A percentile compares a stretch with the other conserved stretches of the same genome.
Evolutionary conservation across 768 basidiomycete species (phyloP).

Genomic region (Austroboletus eburneus): DNA sequence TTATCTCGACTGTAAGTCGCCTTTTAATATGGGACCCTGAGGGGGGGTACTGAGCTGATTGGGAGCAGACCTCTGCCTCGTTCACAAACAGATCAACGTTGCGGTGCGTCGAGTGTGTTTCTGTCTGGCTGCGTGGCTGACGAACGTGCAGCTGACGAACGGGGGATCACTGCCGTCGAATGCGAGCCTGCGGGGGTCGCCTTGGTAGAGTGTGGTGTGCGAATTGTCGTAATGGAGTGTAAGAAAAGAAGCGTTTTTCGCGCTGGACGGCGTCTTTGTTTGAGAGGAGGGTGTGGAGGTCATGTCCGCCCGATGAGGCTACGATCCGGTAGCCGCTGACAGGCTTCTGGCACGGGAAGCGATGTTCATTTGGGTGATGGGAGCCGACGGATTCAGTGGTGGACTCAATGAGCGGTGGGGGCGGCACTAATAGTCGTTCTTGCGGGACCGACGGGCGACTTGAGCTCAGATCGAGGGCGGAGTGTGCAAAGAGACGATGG

Average conservation of each 20-base stretch:
- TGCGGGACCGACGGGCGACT: slow-evolving; percentile 7
- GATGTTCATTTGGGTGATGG: neutral
- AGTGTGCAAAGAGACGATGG: too few species aligned
- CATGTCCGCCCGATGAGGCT: neutral
- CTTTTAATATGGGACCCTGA: neutral
- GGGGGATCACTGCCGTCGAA: slow-evolving; percentile 27
- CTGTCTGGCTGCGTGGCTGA: neutral
- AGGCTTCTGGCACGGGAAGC: slow-evolving; percentile 2
- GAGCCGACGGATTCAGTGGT: neutral
- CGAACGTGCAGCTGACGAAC: slow-evolving; percentile 23
- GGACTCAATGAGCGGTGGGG: slow-evolving; percentile 6
- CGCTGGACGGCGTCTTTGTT: too few species aligned
- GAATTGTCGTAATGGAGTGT: too few species aligned
- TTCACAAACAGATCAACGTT: slow-evolving; percentile 31
- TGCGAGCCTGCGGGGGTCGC: slow-evolving; percentile 29
- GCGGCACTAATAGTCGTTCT: neutral
- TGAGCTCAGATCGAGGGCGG: too few species aligned
- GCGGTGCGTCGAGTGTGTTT: slow-evolving; percentile 20
- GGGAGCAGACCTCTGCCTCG: slow-evolving; percentile 30
- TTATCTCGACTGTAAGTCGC: slow-evolving; percentile 77
- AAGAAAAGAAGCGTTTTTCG: too few species aligned
- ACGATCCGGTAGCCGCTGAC: too few species aligned
- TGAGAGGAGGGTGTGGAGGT: neutral
- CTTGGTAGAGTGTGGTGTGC: slow-evolving; percentile 26
- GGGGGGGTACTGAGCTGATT: too few species aligned